Conservation (phyloP, 192 early-diverging fungal genomes). For the Backusella circina region DNA sequence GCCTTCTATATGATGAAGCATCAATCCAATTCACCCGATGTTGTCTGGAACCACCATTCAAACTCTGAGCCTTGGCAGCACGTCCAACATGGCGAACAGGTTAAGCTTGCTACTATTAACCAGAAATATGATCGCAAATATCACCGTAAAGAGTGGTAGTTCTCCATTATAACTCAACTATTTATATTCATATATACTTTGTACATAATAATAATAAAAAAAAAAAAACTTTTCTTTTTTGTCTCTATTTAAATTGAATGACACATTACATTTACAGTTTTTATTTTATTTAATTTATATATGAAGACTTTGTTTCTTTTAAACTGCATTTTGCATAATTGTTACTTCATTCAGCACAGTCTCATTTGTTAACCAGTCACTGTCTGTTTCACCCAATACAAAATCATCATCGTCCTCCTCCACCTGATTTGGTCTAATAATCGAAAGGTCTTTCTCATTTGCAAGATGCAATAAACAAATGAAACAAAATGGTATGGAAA, state of each 20-base stretch:
- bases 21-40: conserved; percentile 26
- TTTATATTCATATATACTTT: background rate
- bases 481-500: conserved; percentile 96
- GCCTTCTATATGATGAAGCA: conserved; percentile 20
- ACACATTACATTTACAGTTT: background rate
- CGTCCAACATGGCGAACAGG: conserved; percentile 11
- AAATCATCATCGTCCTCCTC: conserved; percentile 18
- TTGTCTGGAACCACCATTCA: conserved; percentile 25
- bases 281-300: background rate
- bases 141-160: conserved; percentile 12
- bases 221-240: background rate
- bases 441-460: conserved; percentile 80
- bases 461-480: conserved; percentile 96
- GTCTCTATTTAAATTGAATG: background rate
- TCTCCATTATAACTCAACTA: background rate
- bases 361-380: conserved; percentile 12
- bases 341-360: conserved; percentile 20
- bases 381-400: conserved; percentile 16
- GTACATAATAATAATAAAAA: background rate
- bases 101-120: conserved; percentile 14
- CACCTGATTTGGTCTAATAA: background rate
- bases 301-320: background rate
- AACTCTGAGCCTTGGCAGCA: conserved; percentile 11
- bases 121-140: conserved; percentile 18
- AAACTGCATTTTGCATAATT: conserved; percentile 15